These are phyloP conservation scores for Kalmusia sp. DNA, from an alignment of 2,329 filamentous ascomycete genomes.

Conservation along the genomic window DNA sequence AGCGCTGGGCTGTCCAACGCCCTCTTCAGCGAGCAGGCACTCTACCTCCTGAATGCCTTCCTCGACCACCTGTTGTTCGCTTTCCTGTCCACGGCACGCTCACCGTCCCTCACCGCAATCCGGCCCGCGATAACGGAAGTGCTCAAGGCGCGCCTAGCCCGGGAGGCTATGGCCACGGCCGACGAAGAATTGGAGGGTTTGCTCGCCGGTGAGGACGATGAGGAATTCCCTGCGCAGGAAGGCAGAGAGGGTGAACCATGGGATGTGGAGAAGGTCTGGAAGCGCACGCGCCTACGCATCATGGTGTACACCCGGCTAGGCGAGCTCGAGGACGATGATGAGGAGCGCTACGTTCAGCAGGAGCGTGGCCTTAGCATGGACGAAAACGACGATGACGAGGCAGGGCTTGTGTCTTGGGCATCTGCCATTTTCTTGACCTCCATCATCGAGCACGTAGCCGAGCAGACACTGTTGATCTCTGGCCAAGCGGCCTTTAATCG, in stretches of 20 bases:
- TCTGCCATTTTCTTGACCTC: slow-evolving; percentile 96
- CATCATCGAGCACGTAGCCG: slow-evolving; percentile 91
- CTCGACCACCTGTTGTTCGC: slow-evolving; percentile 93
- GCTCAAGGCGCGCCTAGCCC: slow-evolving; percentile 86
- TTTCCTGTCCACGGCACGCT: slow-evolving; percentile 80
- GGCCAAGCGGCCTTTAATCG: slow-evolving; percentile 82
- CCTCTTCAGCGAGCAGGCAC: slow-evolving; percentile 73
- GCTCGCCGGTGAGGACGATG: slow-evolving; percentile 75
- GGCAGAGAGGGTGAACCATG: slow-evolving; percentile 64
- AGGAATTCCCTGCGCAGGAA: slow-evolving; percentile 39
- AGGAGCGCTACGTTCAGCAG: slow-evolving; percentile 85
- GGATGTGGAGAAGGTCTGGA: slow-evolving; percentile 94
- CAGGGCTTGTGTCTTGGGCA: slow-evolving; percentile 75
- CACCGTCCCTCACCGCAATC: slow-evolving; percentile 76
- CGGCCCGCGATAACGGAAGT: slow-evolving; percentile 85
- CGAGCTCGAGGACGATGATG: slow-evolving; percentile 97
- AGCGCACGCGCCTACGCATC: slow-evolving; percentile 86
- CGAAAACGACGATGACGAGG: slow-evolving; percentile 43
- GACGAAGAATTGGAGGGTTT: slow-evolving; percentile 90
- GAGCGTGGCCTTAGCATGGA: slow-evolving; percentile 69
- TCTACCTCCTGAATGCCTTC: slow-evolving; percentile 86
- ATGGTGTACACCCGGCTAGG: slow-evolving; percentile 98
- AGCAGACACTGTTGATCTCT: slow-evolving; percentile 86
- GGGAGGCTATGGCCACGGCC: slow-evolving; percentile 80
- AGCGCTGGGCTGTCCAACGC: slow-evolving; percentile 67